Evolutionary conservation across 129 eudicot genomes (phyloP).

Genomic region (Flaveria bidentis): DNA sequence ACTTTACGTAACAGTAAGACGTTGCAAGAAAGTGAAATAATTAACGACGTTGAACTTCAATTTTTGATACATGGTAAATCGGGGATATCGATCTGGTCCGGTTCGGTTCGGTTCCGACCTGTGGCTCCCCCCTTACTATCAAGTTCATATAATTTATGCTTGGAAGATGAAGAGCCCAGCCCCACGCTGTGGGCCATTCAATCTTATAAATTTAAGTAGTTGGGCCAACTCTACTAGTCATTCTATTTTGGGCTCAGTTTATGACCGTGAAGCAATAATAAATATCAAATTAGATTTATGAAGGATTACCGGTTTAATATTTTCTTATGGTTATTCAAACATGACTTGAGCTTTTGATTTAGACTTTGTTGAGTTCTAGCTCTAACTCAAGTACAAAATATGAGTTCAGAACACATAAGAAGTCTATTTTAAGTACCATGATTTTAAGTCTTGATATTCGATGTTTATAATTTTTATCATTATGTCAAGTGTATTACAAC

Average conservation of each 20-base stretch:
- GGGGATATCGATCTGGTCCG: too few species aligned
- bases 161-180: background rate
- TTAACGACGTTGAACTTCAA: too few species aligned
- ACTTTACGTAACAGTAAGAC: too few species aligned
- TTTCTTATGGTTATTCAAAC: background rate
- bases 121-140: too few species aligned
- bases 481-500: background rate
- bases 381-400: background rate
- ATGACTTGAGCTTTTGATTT: background rate
- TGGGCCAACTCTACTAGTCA: background rate
- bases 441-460: background rate
- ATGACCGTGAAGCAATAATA: background rate
- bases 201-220: background rate
- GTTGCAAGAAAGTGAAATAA: too few species aligned
- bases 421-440: background rate
- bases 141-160: background rate
- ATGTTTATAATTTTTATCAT: background rate
- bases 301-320: background rate
- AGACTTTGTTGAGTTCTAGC: background rate
- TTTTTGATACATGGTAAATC: too few species aligned
- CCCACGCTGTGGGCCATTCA: background rate
- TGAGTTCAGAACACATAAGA: background rate
- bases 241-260: background rate
- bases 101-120: too few species aligned
- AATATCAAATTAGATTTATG: background rate